Conservation (phyloP, 2,329 filamentous ascomycete species). For the Diaporthe sp. region DNA sequence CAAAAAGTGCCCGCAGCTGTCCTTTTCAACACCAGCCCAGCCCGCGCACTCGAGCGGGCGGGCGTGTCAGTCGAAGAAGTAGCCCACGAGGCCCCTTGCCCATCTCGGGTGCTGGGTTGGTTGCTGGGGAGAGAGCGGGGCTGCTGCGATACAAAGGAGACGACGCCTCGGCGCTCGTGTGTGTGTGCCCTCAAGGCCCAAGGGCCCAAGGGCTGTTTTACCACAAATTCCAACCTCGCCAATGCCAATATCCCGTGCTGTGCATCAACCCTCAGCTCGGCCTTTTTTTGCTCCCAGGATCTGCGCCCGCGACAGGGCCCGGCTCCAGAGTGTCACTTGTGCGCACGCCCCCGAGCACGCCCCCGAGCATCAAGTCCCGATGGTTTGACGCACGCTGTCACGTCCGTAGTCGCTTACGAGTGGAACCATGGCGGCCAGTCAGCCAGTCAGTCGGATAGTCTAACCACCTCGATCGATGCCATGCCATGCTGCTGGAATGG, state of each 20-base stretch:
- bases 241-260: slow-evolving; percentile 6
- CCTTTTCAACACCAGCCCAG: slow-evolving; percentile 8
- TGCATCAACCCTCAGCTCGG: slow-evolving; percentile 26
- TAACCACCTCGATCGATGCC: slow-evolving; percentile 13
- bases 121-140: slow-evolving; percentile 16
- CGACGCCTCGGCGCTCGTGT: slow-evolving; percentile 24
- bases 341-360: slow-evolving; percentile 23
- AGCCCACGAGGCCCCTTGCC: slow-evolving; percentile 24
- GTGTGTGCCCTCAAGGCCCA: background rate
- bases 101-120: slow-evolving; percentile 13
- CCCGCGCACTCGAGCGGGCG: slow-evolving; percentile 28
- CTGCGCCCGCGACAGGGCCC: slow-evolving; percentile 30
- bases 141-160: slow-evolving; percentile 29
- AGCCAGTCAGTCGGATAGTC: background rate
- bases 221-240: slow-evolving; percentile 28
- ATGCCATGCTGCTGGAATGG: slow-evolving; percentile 20
- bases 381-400: slow-evolving; percentile 27
- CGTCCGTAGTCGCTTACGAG: slow-evolving; percentile 29
- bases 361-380: slow-evolving; percentile 25
- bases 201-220: slow-evolving; percentile 12
- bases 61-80: slow-evolving; percentile 23
- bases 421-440: slow-evolving; percentile 1
- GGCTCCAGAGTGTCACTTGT: slow-evolving; percentile 24
- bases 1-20: slow-evolving; percentile 9
- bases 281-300: slow-evolving; percentile 23